These are phyloP conservation scores for Avena eriantha DNA, from an alignment of 176 grass and related monocot species.

Conservation along the genomic window DNA sequence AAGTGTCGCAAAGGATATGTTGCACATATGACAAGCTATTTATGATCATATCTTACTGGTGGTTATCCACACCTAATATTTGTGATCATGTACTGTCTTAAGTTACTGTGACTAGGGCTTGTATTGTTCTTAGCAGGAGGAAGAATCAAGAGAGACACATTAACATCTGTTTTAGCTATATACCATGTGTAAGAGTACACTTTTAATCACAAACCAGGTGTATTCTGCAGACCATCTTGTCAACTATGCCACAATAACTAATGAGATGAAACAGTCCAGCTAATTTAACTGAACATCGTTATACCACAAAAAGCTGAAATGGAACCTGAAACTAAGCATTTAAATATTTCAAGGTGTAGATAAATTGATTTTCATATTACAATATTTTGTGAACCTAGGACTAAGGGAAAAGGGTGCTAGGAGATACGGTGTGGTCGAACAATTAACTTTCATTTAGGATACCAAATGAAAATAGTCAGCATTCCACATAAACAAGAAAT, in stretches of 20 bases:
- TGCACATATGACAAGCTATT: conserved; percentile 9
- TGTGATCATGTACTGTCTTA: background rate
- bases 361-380: background rate
- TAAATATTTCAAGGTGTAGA: background rate
- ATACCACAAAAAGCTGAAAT: background rate
- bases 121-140: background rate
- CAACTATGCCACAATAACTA: background rate
- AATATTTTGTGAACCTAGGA: background rate
- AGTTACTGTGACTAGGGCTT: background rate
- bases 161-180: background rate
- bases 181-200: background rate
- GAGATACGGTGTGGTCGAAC: background rate
- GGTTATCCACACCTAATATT: background rate
- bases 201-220: background rate
- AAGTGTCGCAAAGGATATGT: background rate
- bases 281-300: background rate
- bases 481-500: background rate
- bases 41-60: background rate
- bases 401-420: background rate
- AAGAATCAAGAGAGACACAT: background rate
- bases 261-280: background rate
- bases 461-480: background rate
- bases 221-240: background rate
- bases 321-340: conserved; percentile 4
- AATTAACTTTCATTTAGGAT: background rate